phyloP scores from a whole-genome alignment of 176 grass and related monocot genomes.

The Phoenix dactylifera region DNA sequence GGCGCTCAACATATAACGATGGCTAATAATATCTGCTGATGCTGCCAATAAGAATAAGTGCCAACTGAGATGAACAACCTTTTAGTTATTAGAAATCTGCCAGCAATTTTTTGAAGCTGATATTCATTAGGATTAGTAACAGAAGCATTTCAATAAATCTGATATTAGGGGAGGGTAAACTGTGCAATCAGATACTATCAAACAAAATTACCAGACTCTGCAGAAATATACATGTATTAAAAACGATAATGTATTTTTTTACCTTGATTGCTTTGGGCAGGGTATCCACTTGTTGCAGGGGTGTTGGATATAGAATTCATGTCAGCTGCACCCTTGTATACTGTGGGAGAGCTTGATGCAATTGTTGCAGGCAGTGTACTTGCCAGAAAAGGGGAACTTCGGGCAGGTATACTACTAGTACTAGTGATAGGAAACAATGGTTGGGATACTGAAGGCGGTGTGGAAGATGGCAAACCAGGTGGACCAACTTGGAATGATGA shows the following conservation, averaged over 20 bases:
- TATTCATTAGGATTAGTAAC: too few relatives aligned
- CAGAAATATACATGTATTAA: not conserved
- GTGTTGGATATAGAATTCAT: conserved; percentile 16
- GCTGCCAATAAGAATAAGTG: too few relatives aligned
- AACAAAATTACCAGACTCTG: too few relatives aligned
- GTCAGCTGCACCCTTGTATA: conserved; percentile 6
- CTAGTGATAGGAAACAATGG: conserved; percentile 87
- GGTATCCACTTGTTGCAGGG: conserved; percentile 34
- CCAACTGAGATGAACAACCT: too few relatives aligned
- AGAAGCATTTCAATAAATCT: too few relatives aligned
- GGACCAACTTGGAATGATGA: conserved; percentile 41
- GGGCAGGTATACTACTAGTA: conserved; percentile 28
- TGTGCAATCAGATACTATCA: too few relatives aligned
- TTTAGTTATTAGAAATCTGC: too few relatives aligned
- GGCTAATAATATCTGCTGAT: too few relatives aligned
- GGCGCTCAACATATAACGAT: too few relatives aligned
- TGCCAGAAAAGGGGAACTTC: conserved; percentile 42
- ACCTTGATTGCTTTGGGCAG: conserved; percentile 55
- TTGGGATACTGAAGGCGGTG: conserved; percentile 46
- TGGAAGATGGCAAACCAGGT: conserved; percentile 51
- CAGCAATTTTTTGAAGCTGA: too few relatives aligned
- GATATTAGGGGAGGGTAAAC: too few relatives aligned
- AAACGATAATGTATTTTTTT: conserved; percentile 3
- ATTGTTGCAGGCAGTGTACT: conserved; percentile 32
- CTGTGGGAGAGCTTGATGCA: conserved; percentile 40